A percentile compares a stretch with the other conserved stretches of the same genome.
These are phyloP conservation scores for Actinomucor elegans DNA, from an alignment of 371 early-diverging fungal genomes.

Conservation along the genomic window DNA sequence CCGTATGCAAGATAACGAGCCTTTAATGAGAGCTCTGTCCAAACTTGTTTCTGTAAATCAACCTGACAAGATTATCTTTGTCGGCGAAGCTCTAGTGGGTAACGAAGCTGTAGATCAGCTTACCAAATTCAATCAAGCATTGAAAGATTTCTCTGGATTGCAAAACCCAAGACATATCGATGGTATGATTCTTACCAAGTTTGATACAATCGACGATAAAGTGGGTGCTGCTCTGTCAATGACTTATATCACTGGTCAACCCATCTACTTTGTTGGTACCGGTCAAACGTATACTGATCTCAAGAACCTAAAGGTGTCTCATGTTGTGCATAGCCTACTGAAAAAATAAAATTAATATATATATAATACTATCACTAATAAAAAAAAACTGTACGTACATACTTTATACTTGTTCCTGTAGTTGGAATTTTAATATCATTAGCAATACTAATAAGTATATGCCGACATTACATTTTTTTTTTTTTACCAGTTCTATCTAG, in stretches of 20 bases:
- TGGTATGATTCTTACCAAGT: constrained; percentile 97
- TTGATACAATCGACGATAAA: constrained; percentile 99
- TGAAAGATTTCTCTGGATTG: constrained; percentile 85
- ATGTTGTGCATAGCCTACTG: constrained; percentile 85
- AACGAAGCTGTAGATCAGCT: constrained; percentile 98
- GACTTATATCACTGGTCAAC: constrained; percentile 95
- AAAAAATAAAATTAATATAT: constrained; percentile 37
- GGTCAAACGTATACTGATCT: constrained; percentile 99
- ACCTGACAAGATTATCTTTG: constrained; percentile 98
- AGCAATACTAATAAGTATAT: no score
- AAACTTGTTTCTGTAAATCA: constrained; percentile 94
- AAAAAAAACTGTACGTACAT: not conserved
- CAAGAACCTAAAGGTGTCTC: constrained; percentile 82
- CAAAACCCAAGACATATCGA: constrained; percentile 91
- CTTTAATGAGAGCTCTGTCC: constrained; percentile 95
- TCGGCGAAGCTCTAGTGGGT: constrained; percentile 99
- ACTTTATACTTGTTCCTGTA: no score
- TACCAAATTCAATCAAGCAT: constrained; percentile 96
- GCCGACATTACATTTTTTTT: not conserved
- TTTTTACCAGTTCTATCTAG: no score
- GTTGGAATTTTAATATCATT: no score
- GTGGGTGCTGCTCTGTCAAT: constrained; percentile 97
- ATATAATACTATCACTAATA: not conserved
- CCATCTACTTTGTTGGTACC: constrained; percentile 99
- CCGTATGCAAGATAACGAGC: constrained; percentile 99